Evolutionary conservation across 2,329 filamentous ascomycete genomes (phyloP), one percentile per base, ranked within the genome.

Genomic region (Talaromyces sp.): DNA sequence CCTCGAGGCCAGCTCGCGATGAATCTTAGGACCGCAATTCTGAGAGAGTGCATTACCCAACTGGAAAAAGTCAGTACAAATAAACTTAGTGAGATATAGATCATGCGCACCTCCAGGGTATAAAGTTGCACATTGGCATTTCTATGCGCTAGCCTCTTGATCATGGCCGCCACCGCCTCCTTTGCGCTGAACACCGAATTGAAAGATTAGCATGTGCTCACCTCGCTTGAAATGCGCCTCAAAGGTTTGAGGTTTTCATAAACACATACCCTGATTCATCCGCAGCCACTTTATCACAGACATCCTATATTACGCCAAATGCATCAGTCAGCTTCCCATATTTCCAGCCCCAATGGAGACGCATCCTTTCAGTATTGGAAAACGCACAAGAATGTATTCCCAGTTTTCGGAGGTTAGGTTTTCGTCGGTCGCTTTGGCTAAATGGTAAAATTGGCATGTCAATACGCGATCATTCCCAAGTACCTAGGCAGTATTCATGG

Each of bases 61-160:
- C 87, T 91, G 67, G 14, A 19, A 36, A 33, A 47, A 27, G 47
- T 61, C 46, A 63, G 61, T 7, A 44, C 22, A 14, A 47, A 24
- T 14, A 19, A 22, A 3, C 14, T 37, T 37, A 16, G 8, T 14
- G 7, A n/a, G 7, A 35, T n/a, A 17, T 27, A 7, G 17, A 13
- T 14, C 4, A 42, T 65, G 36, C 76, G 40, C 68, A 89, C 86
- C 81, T 95, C 91, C 55, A 97, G 85, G 11, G 92, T 96, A 74
- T 97, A 97, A 17, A 97, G 85, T 76, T 97, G 92, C 22, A 97
- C 92, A 72, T 97, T 96, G 58, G 92, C 92, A 74, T 97, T 97
- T 63, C 92, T 87, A 74, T 97, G 91, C 51, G 91, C 91, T 50
- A 97, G 82, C 37, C 92, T 84, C 78, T 93, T 95, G 75, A 97